Percentiles rank a stretch among this genome's conserved stretches.
phyloP scores from a whole-genome alignment of 345 rosid genomes.

The Geranium rotundifolium region DNA sequence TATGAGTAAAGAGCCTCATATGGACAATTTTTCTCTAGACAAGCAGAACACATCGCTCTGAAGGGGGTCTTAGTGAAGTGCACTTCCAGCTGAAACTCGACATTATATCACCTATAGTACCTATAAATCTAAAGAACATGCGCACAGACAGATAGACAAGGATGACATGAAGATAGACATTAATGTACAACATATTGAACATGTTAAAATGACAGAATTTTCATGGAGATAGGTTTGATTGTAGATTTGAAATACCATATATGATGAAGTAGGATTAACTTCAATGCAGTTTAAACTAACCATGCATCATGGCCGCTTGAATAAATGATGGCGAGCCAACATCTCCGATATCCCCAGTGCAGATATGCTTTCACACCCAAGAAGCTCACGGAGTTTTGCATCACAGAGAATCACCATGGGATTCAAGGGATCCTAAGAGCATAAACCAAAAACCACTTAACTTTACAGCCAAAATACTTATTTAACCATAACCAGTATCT shows the following conservation, averaged over 20 bases:
- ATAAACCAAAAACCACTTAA: slow-evolving; percentile 6
- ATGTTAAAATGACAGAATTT: too few relatives aligned
- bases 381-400: slow-evolving; percentile 63
- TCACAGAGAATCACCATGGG: slow-evolving; percentile 76
- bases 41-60: too few relatives aligned
- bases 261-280: not conserved
- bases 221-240: not conserved
- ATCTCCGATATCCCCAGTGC: slow-evolving; percentile 63
- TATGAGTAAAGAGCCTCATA: too few relatives aligned
- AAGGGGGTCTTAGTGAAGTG: too few relatives aligned
- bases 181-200: too few relatives aligned
- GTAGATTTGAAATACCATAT: not conserved
- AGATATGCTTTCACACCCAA: slow-evolving; percentile 83
- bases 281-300: not conserved
- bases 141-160: too few relatives aligned
- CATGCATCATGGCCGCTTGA: slow-evolving; percentile 31
- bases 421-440: slow-evolving; percentile 54
- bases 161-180: too few relatives aligned
- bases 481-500: not conserved
- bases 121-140: too few relatives aligned
- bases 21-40: too few relatives aligned
- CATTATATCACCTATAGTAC: too few relatives aligned
- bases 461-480: not conserved
- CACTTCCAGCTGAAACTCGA: too few relatives aligned
- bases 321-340: slow-evolving; percentile 59